Evolutionary conservation across 139 green algal species (phyloP).

Genomic region (Bryopsis sp.): DNA sequence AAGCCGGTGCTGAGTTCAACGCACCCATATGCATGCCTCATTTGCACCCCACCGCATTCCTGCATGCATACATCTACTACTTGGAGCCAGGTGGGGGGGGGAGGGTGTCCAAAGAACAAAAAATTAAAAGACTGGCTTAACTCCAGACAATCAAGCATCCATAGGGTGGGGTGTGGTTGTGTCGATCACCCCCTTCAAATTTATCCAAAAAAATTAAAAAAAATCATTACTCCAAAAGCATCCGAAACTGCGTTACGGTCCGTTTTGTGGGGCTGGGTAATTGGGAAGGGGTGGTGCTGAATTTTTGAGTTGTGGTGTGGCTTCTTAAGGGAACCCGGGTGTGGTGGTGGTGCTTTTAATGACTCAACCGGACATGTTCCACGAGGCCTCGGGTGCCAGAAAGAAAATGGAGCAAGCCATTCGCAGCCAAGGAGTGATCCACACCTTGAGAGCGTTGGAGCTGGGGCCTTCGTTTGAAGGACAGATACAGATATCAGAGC

Average conservation of each 20-base stretch:
- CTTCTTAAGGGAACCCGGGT: conserved; percentile 4
- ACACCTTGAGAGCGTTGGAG: background rate
- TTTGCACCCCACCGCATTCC: conserved; percentile 16
- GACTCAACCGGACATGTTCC: conserved; percentile 18
- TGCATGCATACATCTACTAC: conserved; percentile 19
- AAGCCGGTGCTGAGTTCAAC: conserved; percentile 14
- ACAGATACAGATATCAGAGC: conserved; percentile 13
- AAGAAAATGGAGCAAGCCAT: conserved; percentile 12
- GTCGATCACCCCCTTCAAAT: too few species aligned
- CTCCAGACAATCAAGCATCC: too few species aligned
- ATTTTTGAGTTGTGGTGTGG: too few species aligned
- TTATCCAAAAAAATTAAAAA: too few species aligned
- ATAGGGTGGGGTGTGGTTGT: too few species aligned
- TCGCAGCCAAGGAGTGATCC: conserved; percentile 2
- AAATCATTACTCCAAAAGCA: too few species aligned
- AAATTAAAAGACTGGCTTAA: too few species aligned
- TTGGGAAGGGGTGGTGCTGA: too few species aligned
- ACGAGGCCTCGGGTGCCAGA: conserved; percentile 4
- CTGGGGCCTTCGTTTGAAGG: background rate
- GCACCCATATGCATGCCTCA: conserved; percentile 19
- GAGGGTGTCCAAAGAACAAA: too few species aligned
- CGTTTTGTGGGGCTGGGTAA: too few species aligned
- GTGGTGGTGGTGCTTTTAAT: conserved; percentile 15
- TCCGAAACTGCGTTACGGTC: too few species aligned
- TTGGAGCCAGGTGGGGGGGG: conserved; percentile 10